Conservation (phyloP, 768 basidiomycete species). For the Rickenella mellea region DNA sequence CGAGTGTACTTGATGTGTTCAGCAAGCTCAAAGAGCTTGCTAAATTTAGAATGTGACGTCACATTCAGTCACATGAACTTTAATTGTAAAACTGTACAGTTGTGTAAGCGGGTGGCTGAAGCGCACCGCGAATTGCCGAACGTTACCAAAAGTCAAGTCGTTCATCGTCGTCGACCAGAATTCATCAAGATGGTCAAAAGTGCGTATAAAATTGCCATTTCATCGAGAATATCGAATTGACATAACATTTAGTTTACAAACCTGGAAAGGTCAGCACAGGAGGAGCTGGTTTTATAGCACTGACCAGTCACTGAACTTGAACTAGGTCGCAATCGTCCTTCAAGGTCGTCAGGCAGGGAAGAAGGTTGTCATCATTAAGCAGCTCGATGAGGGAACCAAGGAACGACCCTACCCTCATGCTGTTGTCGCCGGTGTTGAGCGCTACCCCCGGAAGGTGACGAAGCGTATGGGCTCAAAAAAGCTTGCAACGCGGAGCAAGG, state of each 20-base stretch:
- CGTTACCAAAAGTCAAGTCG: too few relatives aligned
- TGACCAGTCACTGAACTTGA: conserved; percentile 4
- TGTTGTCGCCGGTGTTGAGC: conserved; percentile 95
- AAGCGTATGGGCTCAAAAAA: conserved; percentile 97
- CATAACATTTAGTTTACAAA: conserved; percentile 67
- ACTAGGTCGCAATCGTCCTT: conserved; percentile 89
- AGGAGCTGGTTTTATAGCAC: not conserved
- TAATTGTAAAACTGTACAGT: too few relatives aligned
- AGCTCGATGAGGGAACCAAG: conserved; percentile 94
- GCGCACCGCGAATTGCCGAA: too few relatives aligned
- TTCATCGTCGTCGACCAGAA: too few relatives aligned
- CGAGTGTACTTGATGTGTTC: too few relatives aligned
- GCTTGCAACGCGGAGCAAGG: conserved; percentile 83
- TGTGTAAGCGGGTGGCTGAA: too few relatives aligned
- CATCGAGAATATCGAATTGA: not conserved
- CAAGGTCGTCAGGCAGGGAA: conserved; percentile 98
- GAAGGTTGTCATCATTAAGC: conserved; percentile 99
- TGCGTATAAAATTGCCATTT: conserved; percentile 2
- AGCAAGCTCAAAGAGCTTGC: too few relatives aligned
- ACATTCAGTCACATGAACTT: too few relatives aligned
- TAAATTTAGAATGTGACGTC: too few relatives aligned
- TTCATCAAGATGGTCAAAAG: conserved; percentile 21
- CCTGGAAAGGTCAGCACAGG: conserved; percentile 70
- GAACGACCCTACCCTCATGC: conserved; percentile 96
- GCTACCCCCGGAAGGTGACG: conserved; percentile 97